A percentile compares a stretch with the other conserved stretches of the same genome.
phyloP scores from a whole-genome alignment of 1,284 basidiomycete genomes.

The Ustilago lituana region DNA sequence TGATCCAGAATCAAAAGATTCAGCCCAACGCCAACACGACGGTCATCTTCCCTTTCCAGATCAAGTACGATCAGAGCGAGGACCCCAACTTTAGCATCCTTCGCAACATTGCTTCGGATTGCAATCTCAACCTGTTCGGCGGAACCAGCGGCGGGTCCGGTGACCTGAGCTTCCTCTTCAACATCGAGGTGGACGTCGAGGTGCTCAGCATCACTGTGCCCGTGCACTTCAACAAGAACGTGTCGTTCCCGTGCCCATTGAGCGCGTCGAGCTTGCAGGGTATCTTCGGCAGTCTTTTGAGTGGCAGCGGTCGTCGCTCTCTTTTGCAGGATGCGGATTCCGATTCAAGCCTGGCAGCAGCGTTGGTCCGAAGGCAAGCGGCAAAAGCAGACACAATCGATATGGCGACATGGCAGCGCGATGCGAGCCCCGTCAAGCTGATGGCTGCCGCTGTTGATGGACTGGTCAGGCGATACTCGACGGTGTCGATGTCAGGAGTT shows the following conservation, averaged over 20 bases:
- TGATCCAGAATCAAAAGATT: slow-evolving; percentile 73
- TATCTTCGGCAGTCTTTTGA: slow-evolving; percentile 14
- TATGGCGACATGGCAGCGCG: slow-evolving; percentile 15
- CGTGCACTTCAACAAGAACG: slow-evolving; percentile 34
- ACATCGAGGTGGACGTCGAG: slow-evolving; percentile 48
- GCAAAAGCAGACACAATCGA: slow-evolving; percentile 20
- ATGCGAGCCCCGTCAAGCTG: slow-evolving; percentile 22
- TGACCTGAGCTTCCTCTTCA: slow-evolving; percentile 46
- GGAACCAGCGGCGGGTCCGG: slow-evolving; percentile 59
- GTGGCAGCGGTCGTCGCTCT: slow-evolving; percentile 3
- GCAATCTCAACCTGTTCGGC: slow-evolving; percentile 70
- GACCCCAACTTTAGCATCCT: slow-evolving; percentile 76
- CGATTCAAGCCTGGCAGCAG: slow-evolving; percentile 3
- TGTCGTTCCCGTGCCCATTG: slow-evolving; percentile 51
- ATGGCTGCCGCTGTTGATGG: slow-evolving; percentile 33
- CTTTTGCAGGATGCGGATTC: slow-evolving; percentile 1
- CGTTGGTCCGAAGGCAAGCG: slow-evolving; percentile 13
- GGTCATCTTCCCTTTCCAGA: slow-evolving; percentile 81
- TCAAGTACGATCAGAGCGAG: slow-evolving; percentile 75
- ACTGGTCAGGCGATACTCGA: slow-evolving; percentile 19
- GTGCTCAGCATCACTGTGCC: slow-evolving; percentile 53
- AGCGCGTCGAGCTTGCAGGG: slow-evolving; percentile 21
- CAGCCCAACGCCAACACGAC: slow-evolving; percentile 75
- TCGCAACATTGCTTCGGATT: slow-evolving; percentile 75
- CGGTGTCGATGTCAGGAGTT: not conserved